A percentile compares a stretch with the other conserved stretches of the same genome.
phyloP scores from a whole-genome alignment of 2,329 filamentous ascomycete genomes.

The Didymella pinodella region DNA sequence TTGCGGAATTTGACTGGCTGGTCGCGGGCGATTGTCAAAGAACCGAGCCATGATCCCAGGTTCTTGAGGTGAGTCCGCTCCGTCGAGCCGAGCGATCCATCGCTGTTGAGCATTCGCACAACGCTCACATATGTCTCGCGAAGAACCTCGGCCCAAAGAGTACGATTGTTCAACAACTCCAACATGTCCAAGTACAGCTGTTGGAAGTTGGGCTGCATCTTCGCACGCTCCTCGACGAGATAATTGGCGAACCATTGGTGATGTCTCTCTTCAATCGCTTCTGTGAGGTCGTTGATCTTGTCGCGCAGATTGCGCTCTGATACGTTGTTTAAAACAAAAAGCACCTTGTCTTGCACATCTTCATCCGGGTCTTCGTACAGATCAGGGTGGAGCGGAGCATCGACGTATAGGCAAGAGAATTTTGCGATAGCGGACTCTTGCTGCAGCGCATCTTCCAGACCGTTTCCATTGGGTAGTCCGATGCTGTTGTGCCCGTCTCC shows the following conservation, averaged over 20 bases:
- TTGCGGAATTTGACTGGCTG: conserved; percentile 96
- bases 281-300: conserved; percentile 82
- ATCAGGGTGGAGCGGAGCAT: conserved; percentile 69
- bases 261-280: conserved; percentile 79
- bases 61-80: conserved; percentile 93
- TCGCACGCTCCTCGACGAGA: conserved; percentile 93
- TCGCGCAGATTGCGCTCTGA: conserved; percentile 86
- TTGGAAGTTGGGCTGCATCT: conserved; percentile 97
- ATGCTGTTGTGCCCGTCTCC: conserved; percentile 57
- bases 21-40: conserved; percentile 89
- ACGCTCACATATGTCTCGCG: conserved; percentile 91
- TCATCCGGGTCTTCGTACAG: conserved; percentile 83
- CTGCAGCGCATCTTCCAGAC: conserved; percentile 66
- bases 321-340: conserved; percentile 96
- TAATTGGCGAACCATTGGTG: conserved; percentile 98
- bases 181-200: conserved; percentile 90
- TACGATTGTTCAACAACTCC: conserved; percentile 78
- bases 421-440: conserved; percentile 71
- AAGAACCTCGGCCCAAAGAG: conserved; percentile 86
- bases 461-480: conserved; percentile 71
- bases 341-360: conserved; percentile 88
- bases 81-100: conserved; percentile 82
- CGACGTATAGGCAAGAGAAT: conserved; percentile 81
- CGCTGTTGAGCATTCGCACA: conserved; percentile 86
- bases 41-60: conserved; percentile 90